A percentile compares a stretch with the other conserved stretches of the same genome.
Evolutionary conservation across 2,329 filamentous ascomycete genomes (phyloP).

Genomic region (Fusarium secorum): DNA sequence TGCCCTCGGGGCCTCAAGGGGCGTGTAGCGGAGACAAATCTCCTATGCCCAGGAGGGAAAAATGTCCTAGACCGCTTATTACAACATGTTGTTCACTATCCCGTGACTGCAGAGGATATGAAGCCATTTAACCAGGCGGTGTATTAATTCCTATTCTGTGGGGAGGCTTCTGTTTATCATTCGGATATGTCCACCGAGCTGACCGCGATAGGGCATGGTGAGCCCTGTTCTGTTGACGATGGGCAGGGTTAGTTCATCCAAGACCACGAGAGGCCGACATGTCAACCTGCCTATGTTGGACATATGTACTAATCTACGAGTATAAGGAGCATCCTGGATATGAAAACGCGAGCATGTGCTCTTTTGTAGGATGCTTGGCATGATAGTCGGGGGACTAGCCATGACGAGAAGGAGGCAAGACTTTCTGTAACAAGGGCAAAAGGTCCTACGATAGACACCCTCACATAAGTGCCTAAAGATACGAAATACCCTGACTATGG

Average conservation of each 20-base stretch:
- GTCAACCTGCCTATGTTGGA: background rate
- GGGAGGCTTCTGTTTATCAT: background rate
- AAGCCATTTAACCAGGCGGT: slow-evolving; percentile 23
- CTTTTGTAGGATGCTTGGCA: slow-evolving; percentile 5
- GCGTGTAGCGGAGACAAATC: slow-evolving; percentile 15
- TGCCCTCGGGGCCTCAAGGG: background rate
- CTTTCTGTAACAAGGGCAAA: slow-evolving; percentile 7
- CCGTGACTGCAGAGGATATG: background rate
- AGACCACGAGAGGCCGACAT: background rate
- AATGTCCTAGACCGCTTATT: slow-evolving; percentile 26
- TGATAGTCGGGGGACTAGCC: slow-evolving; percentile 16
- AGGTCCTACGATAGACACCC: slow-evolving; percentile 3
- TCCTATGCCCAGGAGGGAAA: background rate
- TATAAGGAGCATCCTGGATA: background rate
- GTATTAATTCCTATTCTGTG: slow-evolving; percentile 10
- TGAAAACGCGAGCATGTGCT: background rate
- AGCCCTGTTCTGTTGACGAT: slow-evolving; percentile 16
- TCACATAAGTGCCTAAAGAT: background rate
- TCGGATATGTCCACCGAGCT: background rate
- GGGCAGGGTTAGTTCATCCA: background rate
- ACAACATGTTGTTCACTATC: background rate
- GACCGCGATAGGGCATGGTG: slow-evolving; percentile 14
- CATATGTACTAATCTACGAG: background rate
- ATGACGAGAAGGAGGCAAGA: slow-evolving; percentile 23
- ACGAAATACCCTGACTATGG: background rate